These are phyloP conservation scores for Boletus patriciae DNA, from an alignment of 768 basidiomycete genomes.

Conservation along the genomic window DNA sequence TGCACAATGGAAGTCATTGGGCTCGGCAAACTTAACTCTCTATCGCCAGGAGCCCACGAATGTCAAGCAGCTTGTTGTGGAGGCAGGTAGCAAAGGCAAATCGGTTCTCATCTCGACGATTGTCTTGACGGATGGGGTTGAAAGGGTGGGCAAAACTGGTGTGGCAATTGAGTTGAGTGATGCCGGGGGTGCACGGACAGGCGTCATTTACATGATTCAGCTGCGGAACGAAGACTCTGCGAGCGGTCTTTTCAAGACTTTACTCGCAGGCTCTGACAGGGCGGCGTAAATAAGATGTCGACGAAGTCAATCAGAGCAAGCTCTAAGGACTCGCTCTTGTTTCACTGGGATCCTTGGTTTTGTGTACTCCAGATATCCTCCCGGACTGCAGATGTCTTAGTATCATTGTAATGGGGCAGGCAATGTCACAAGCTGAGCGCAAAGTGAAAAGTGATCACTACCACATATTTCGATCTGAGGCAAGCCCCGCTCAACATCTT, in stretches of 20 bases:
- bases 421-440: constrained; percentile 51
- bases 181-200: constrained; percentile 79
- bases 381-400: constrained; percentile 1
- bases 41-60: constrained; percentile 85
- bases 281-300: constrained; percentile 28
- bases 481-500: constrained; percentile 67
- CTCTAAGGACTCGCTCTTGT: neutral
- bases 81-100: constrained; percentile 75
- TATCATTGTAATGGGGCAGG: constrained; percentile 9
- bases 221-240: constrained; percentile 87
- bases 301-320: neutral
- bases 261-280: constrained; percentile 86
- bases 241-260: constrained; percentile 77
- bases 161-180: constrained; percentile 95
- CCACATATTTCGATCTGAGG: constrained; percentile 79
- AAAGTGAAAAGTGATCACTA: constrained; percentile 85
- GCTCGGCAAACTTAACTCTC: constrained; percentile 81
- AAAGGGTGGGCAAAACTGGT: constrained; percentile 97
- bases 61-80: constrained; percentile 94
- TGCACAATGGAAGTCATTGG: constrained; percentile 97
- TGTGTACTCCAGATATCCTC: constrained; percentile 15
- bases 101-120: constrained; percentile 90
- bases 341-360: neutral
- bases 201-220: constrained; percentile 97
- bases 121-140: constrained; percentile 93